Evolutionary conservation across 768 basidiomycete species (phyloP).

Genomic region (Suillus variegatus): DNA sequence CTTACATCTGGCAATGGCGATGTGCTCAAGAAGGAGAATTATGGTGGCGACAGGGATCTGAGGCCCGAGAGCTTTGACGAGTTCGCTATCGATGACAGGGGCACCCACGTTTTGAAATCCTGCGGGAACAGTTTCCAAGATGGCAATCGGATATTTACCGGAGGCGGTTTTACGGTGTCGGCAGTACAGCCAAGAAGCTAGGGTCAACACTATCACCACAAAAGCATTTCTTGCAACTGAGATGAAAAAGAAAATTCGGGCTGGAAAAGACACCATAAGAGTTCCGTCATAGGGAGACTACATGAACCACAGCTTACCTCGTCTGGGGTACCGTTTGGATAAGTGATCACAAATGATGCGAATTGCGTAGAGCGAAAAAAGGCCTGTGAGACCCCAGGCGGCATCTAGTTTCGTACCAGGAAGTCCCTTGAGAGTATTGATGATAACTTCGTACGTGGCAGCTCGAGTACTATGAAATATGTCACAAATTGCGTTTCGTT

Average conservation of each 20-base stretch:
- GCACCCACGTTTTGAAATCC: slow-evolving; percentile 67
- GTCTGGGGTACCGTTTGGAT: slow-evolving; percentile 59
- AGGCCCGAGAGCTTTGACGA: slow-evolving; percentile 69
- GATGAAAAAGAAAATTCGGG: slow-evolving; percentile 75
- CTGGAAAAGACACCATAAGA: slow-evolving; percentile 33
- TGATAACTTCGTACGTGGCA: slow-evolving; percentile 83
- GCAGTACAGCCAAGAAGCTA: slow-evolving; percentile 86
- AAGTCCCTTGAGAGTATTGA: slow-evolving; percentile 88
- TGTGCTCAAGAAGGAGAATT: slow-evolving; percentile 91
- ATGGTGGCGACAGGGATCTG: slow-evolving; percentile 86
- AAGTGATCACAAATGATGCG: slow-evolving; percentile 55
- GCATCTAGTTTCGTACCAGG: slow-evolving; percentile 76
- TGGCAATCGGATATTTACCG: slow-evolving; percentile 81
- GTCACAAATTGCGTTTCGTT: slow-evolving; percentile 7
- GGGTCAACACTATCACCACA: slow-evolving; percentile 83
- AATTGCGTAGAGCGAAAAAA: slow-evolving; percentile 70
- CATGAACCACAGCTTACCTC: slow-evolving; percentile 40
- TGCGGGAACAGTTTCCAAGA: slow-evolving; percentile 80
- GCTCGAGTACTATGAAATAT: slow-evolving; percentile 68
- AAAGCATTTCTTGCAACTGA: slow-evolving; percentile 82
- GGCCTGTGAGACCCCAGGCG: slow-evolving; percentile 82
- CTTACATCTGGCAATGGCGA: slow-evolving; percentile 93
- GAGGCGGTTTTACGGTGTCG: slow-evolving; percentile 55
- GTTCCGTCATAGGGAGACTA: background rate
- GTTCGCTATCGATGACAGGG: slow-evolving; percentile 45